phyloP scores from a whole-genome alignment of 1,284 basidiomycete species.

The Vanrija sp. region DNA sequence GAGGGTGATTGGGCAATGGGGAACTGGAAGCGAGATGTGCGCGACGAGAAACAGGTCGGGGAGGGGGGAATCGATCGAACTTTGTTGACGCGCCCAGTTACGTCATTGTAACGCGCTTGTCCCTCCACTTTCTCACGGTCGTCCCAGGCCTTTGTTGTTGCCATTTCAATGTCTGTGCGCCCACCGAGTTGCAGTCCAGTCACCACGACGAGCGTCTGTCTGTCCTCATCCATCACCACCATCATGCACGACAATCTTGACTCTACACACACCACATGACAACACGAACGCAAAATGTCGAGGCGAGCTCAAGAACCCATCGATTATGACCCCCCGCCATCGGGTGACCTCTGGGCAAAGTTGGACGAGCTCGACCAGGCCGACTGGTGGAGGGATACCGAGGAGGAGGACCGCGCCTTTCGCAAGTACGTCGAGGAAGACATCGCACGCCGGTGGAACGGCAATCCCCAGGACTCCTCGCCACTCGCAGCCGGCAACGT shows the following conservation, averaged over 20 bases:
- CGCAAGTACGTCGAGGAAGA: background rate
- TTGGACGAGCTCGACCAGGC: conserved; percentile 6
- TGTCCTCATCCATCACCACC: background rate
- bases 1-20: no score
- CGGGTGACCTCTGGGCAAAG: conserved; percentile 2
- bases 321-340: background rate
- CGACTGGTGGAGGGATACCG: background rate
- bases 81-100: no score
- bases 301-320: background rate
- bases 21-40: no score
- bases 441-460: background rate
- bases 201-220: background rate
- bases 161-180: background rate
- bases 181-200: background rate
- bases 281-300: background rate
- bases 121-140: no score
- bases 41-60: no score
- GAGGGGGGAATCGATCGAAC: no score
- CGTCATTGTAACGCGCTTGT: no score
- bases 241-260: background rate
- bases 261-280: background rate
- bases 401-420: conserved; percentile 4
- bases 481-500: background rate
- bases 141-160: background rate
- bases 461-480: background rate